Conservation (phyloP, 495 filamentous ascomycete species). For the Friedmanniomyces simplex region DNA sequence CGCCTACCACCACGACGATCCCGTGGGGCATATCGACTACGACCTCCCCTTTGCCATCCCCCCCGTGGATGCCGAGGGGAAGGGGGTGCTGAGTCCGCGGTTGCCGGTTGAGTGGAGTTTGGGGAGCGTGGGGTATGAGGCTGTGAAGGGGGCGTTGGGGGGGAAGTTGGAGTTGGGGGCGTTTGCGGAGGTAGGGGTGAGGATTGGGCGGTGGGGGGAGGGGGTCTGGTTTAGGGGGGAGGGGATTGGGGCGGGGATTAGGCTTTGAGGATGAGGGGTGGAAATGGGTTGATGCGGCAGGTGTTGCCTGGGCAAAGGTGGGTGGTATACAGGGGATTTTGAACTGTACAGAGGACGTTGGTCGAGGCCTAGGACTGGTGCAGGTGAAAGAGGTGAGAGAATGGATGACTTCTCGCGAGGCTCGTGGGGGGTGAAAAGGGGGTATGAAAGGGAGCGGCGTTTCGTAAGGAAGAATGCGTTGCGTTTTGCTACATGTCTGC, state of each 20-base stretch:
- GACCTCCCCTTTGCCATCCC: conserved; percentile 64
- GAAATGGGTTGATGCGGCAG: not conserved
- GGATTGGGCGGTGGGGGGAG: conserved; percentile 62
- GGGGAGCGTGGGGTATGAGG: conserved; percentile 70
- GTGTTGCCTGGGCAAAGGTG: not conserved
- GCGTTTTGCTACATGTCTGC: too few relatives aligned
- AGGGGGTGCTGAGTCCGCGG: conserved; percentile 51
- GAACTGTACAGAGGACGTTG: too few relatives aligned
- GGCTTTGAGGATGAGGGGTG: conserved; percentile 37
- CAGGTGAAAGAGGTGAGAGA: too few relatives aligned
- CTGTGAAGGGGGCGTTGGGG: conserved; percentile 72
- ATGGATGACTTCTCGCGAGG: too few relatives aligned
- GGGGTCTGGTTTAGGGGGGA: conserved; percentile 57
- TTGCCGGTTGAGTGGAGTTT: conserved; percentile 73
- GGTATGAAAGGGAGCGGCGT: too few relatives aligned
- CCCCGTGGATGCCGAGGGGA: conserved; percentile 43
- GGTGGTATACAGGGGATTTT: too few relatives aligned
- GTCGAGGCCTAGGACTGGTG: too few relatives aligned
- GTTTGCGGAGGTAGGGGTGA: conserved; percentile 58
- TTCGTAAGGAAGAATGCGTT: too few relatives aligned
- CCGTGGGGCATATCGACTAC: conserved; percentile 66
- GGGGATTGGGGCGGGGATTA: conserved; percentile 65
- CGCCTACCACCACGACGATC: conserved; percentile 69
- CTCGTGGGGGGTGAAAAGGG: too few relatives aligned
- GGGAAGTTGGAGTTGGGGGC: conserved; percentile 69